Percentiles rank a stretch among this genome's conserved stretches.
Evolutionary conservation across 139 green algal species (phyloP).

Genomic region (Chlorella ohadii): DNA sequence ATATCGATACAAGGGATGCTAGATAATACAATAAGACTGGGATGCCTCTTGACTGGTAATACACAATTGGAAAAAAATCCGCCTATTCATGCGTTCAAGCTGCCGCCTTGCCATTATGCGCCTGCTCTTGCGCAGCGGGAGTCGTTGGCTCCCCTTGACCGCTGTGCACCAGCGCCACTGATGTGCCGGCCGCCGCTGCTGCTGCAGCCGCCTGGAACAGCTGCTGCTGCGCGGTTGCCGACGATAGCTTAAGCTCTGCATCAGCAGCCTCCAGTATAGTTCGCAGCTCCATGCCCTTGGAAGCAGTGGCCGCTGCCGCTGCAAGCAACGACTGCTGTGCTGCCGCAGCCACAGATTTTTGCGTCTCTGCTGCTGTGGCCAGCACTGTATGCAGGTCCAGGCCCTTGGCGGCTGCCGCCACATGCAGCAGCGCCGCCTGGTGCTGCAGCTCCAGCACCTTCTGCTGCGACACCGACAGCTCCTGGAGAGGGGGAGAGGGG

Average conservation of each 20-base stretch:
- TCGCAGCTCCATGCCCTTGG: slow-evolving; percentile 21
- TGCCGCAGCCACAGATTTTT: neutral
- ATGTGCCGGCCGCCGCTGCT: neutral
- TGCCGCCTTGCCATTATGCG: neutral
- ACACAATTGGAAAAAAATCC: no score
- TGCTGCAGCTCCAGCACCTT: slow-evolving; percentile 5
- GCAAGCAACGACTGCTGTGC: slow-evolving; percentile 27
- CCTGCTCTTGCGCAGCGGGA: neutral
- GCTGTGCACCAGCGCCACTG: neutral
- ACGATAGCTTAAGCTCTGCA: slow-evolving; percentile 11
- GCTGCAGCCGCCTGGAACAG: neutral
- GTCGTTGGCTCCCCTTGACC: neutral
- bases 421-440: slow-evolving; percentile 17
- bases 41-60: no score
- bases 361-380: neutral
- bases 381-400: slow-evolving; percentile 15
- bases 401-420: slow-evolving; percentile 23
- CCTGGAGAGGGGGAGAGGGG: neutral
- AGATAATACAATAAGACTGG: no score
- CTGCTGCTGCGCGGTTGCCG: slow-evolving; percentile 7
- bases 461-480: slow-evolving; percentile 16
- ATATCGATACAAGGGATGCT: no score
- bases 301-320: slow-evolving; percentile 12
- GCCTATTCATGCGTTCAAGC: no score
- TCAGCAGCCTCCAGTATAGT: neutral